Evolutionary conservation across 2,329 filamentous ascomycete genomes (phyloP), one percentile per base, ranked within the genome.

Genomic region (Aureobasidium vineae): DNA sequence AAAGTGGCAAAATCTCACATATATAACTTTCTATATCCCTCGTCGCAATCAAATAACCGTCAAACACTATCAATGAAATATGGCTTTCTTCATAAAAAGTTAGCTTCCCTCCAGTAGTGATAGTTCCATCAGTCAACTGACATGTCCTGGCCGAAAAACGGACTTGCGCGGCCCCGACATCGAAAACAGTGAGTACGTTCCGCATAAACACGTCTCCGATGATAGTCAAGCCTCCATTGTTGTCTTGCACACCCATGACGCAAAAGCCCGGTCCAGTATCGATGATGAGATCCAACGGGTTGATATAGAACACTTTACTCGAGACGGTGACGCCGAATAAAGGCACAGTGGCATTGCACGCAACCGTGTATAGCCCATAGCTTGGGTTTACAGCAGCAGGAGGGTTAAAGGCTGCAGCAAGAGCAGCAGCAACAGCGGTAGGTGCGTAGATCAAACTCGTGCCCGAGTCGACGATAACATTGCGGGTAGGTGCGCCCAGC

Each of bases 121-220:
- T 40, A 8, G 59, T 56, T 8, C 61, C 63, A 66, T 59, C 41
- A 26, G 47, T 57, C 65, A 60, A 49, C 43, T 40, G 28, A 57
- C 49, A 74, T 67, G 73, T 66, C 69, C 75, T 73, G 31, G 73
- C 72, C 23, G 81, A 78, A 70, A 84, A 83, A n/a, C 78, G 72
- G 79, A 84, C 78, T 72, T 80, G 74, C 52, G 74, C 74, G 23
- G 75, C 78, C 13, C 80, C 81, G 66, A 84, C 76, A 74, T 84
- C 82, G 72, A 81, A 83, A 1, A 84, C 81, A 11, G 78, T 74
- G 5, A 84, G 72, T 0, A 84, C 82, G 68, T 81, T 83, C 72
- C 81, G 82, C 72, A 83, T 73, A 68, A 82, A 84, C 4, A 77
- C 73, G 63, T 80, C 80, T 0, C 82, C 82, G 54, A 84, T 69